Evolutionary conservation across 2,329 filamentous ascomycete species (phyloP).

Genomic region (Paraphoma chrysanthemicola): DNA sequence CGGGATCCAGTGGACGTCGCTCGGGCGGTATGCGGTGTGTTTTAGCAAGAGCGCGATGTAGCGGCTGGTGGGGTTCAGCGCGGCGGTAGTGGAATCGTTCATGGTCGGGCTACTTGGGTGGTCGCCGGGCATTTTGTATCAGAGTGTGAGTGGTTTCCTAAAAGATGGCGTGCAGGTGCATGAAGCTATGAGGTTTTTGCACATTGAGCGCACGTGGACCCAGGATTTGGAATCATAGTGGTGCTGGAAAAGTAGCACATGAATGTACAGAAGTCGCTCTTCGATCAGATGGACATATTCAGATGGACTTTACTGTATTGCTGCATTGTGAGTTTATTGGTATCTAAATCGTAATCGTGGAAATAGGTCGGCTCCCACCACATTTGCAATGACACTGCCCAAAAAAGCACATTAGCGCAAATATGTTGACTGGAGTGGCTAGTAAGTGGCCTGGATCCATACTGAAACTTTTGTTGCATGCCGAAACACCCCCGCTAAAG

Average conservation of each 20-base stretch:
- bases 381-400: neutral
- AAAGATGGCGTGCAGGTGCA: neutral
- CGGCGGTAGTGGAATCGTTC: neutral
- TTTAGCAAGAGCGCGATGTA: neutral
- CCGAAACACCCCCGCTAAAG: conserved; percentile 33
- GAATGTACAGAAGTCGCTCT: neutral
- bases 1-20: conserved; percentile 3
- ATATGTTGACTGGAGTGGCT: neutral
- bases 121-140: neutral
- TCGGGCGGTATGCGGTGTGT: neutral
- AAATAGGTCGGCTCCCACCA: too few species aligned
- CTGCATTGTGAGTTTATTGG: too few species aligned
- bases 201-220: neutral
- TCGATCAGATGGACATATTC: neutral
- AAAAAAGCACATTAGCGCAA: neutral
- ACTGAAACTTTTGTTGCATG: conserved; percentile 21
- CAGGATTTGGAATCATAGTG: conserved; percentile 1
- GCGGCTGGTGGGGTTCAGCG: neutral
- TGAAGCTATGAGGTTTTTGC: neutral
- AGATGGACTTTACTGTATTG: too few species aligned
- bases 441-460: conserved; percentile 6
- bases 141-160: neutral
- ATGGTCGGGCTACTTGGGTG: neutral
- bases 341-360: too few species aligned
- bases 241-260: neutral